Percentiles rank a stretch among this genome's conserved stretches.
Conservation (phyloP, 306 rosid genomes). For the Castanea sativa region DNA sequence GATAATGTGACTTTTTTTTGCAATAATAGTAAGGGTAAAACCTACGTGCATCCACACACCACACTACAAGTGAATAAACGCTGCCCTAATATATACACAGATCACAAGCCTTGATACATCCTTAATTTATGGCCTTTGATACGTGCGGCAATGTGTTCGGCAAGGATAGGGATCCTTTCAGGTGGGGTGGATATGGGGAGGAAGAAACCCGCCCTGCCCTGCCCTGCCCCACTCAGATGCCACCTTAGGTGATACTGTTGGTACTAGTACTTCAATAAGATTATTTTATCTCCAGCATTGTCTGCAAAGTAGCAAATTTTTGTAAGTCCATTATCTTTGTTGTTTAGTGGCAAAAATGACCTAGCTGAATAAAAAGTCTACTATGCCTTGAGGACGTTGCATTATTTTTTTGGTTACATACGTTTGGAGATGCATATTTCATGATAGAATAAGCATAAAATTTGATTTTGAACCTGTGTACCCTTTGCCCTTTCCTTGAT, state of each 20-base stretch:
- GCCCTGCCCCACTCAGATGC: background rate
- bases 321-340: background rate
- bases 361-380: background rate
- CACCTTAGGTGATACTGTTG: background rate
- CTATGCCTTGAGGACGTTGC: background rate
- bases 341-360: background rate
- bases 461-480: background rate
- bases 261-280: background rate
- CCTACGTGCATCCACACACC: too few relatives aligned
- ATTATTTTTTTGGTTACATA: background rate
- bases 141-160: background rate
- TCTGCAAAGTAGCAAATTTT: background rate
- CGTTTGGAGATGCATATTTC: background rate
- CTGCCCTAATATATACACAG: background rate
- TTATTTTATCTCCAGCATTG: background rate
- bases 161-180: background rate
- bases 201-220: background rate
- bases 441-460: background rate
- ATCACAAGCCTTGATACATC: background rate
- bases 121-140: background rate
- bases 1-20: background rate
- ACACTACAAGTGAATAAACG: too few relatives aligned
- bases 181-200: background rate
- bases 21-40: background rate
- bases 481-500: background rate